Conservation (phyloP, 2,329 filamentous ascomycete species). For the Cryphonectria nitschkei region DNA sequence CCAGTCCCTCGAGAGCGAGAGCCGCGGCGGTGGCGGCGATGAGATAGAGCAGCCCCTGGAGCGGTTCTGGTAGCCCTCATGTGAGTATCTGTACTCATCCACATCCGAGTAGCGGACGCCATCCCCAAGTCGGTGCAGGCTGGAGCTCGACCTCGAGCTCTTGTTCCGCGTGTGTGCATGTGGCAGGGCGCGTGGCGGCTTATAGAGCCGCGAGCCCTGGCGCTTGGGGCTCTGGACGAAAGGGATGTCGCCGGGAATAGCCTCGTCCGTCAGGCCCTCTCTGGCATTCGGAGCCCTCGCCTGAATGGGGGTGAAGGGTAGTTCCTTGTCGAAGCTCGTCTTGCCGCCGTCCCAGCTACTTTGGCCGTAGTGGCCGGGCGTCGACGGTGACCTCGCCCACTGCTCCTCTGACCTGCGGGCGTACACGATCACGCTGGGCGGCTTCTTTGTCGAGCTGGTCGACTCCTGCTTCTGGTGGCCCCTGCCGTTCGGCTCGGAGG, state of each 20-base stretch:
- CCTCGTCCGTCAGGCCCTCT: constrained; percentile 64
- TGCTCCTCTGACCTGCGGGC: constrained; percentile 42
- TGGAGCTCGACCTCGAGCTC: constrained; percentile 51
- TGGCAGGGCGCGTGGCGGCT: constrained; percentile 46
- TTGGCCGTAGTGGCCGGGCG: constrained; percentile 31
- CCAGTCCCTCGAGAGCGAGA: constrained; percentile 52
- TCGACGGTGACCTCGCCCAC: constrained; percentile 34
- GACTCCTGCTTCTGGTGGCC: constrained; percentile 43
- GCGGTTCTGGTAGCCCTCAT: constrained; percentile 34
- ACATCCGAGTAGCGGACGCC: constrained; percentile 31
- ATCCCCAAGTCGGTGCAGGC: constrained; percentile 47
- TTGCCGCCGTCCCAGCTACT: constrained; percentile 42
- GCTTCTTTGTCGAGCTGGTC: constrained; percentile 45
- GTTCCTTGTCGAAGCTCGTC: constrained; percentile 48
- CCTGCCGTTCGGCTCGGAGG: constrained; percentile 38
- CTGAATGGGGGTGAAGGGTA: constrained; percentile 55
- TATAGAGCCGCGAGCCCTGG: constrained; percentile 57
- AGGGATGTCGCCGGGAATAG: constrained; percentile 62
- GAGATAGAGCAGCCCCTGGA: constrained; percentile 38
- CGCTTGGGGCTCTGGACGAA: constrained; percentile 59
- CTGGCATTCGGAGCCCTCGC: constrained; percentile 66
- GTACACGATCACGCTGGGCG: constrained; percentile 60
- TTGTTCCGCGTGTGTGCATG: constrained; percentile 48
- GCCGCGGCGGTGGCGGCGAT: constrained; percentile 47
- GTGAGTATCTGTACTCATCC: constrained; percentile 43